phyloP scores from a whole-genome alignment of 768 basidiomycete genomes.

The Pleurotus cornucopiae region DNA sequence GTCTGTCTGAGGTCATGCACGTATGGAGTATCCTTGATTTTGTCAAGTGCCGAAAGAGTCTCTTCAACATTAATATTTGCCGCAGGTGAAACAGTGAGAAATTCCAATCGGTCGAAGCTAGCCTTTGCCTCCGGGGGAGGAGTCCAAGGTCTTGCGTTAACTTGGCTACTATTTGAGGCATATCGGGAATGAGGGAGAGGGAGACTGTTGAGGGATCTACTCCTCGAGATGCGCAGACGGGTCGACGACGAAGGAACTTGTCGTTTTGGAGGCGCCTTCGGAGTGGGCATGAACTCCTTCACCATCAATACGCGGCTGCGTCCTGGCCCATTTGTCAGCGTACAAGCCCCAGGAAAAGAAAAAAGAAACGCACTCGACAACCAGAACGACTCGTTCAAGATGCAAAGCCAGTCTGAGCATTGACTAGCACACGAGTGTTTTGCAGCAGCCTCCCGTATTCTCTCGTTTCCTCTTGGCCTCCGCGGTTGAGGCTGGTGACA shows the following conservation, averaged over 20 bases:
- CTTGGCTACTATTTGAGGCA: background rate
- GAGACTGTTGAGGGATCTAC: background rate
- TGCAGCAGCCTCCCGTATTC: constrained; percentile 20
- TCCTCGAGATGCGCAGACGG: constrained; percentile 2
- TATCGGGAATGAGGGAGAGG: background rate
- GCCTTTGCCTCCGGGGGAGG: background rate
- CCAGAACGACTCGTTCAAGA: constrained; percentile 42
- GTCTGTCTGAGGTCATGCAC: constrained; percentile 5
- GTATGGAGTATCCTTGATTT: constrained; percentile 12
- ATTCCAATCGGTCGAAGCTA: background rate
- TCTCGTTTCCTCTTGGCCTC: constrained; percentile 51
- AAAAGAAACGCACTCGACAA: constrained; percentile 39
- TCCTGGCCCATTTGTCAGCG: constrained; percentile 17
- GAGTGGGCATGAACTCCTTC: constrained; percentile 22
- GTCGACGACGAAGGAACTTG: background rate
- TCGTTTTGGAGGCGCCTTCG: constrained; percentile 1
- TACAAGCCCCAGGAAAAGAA: background rate
- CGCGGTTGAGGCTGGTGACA: constrained; percentile 56
- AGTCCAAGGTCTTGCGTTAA: background rate
- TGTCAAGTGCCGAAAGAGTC: constrained; percentile 36
- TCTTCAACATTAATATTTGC: constrained; percentile 28
- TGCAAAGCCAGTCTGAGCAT: constrained; percentile 44
- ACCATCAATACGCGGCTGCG: constrained; percentile 32
- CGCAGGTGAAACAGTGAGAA: background rate
- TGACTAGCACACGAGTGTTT: constrained; percentile 23